A percentile compares a stretch with the other conserved stretches of the same genome.
Conservation (phyloP, 2,329 filamentous ascomycete species). For the Ustulina deusta region DNA sequence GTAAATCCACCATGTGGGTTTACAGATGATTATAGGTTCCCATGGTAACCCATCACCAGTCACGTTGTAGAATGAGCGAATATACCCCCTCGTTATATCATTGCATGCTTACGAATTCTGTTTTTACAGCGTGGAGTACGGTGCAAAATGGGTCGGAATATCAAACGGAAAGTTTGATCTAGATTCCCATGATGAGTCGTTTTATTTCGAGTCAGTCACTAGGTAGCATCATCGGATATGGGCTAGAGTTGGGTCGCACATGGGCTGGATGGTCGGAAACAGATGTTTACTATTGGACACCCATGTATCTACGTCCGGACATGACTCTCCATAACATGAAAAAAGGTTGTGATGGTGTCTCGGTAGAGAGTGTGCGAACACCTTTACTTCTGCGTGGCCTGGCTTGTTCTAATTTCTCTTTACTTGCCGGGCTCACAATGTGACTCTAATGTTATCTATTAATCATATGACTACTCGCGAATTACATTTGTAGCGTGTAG, state of each 20-base stretch:
- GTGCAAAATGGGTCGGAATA: constrained; percentile 6
- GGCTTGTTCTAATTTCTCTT: neutral
- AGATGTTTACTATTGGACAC: constrained; percentile 14
- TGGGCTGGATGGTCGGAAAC: constrained; percentile 1
- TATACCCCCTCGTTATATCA: constrained; percentile 12
- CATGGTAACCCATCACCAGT: neutral
- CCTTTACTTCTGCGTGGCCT: neutral
- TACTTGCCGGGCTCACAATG: neutral
- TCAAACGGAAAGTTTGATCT: constrained; percentile 8
- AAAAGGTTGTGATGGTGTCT: neutral
- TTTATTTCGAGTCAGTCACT: neutral
- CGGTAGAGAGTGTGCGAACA: neutral
- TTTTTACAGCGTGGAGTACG: constrained; percentile 35
- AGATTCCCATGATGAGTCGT: constrained; percentile 2
- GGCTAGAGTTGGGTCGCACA: constrained; percentile 9
- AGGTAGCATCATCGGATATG: constrained; percentile 6
- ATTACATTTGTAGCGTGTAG: neutral
- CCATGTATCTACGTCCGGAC: neutral
- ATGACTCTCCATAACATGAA: neutral
- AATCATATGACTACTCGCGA: neutral
- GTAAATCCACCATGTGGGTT: neutral
- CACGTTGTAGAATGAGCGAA: constrained; percentile 5
- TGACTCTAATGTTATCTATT: neutral
- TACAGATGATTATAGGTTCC: neutral
- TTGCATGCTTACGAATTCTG: constrained; percentile 21